Conservation (phyloP, 1,139 yeast species). For the Kodamaea plutei region DNA sequence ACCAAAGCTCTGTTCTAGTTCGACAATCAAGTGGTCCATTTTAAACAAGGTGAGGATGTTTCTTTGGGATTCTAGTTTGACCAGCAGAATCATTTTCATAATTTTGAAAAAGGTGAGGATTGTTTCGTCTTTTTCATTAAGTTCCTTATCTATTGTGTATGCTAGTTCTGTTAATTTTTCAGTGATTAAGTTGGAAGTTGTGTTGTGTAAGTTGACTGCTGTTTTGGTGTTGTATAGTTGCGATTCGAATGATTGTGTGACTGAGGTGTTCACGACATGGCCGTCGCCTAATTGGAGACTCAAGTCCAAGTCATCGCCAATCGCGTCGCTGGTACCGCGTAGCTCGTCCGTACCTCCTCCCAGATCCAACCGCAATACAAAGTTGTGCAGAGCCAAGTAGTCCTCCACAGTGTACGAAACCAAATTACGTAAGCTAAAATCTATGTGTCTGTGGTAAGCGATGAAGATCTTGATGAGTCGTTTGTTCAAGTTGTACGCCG, state of each 20-base stretch:
- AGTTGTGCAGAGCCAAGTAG: conserved; percentile 48
- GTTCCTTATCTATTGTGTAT: conserved; percentile 38
- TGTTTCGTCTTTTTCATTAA: conserved; percentile 35
- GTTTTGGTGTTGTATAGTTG: conserved; percentile 36
- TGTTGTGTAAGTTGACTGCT: conserved; percentile 34
- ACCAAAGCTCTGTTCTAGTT: conserved; percentile 13
- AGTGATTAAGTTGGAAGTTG: conserved; percentile 33
- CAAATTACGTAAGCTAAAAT: conserved; percentile 57
- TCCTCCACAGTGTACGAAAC: conserved; percentile 75
- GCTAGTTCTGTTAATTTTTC: conserved; percentile 41
- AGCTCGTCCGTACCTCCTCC: no score
- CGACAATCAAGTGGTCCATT: conserved; percentile 34
- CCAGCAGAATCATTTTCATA: conserved; percentile 22
- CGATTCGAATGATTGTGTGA: conserved; percentile 33
- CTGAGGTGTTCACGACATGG: conserved; percentile 4
- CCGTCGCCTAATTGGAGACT: conserved; percentile 9
- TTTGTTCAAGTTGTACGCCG: conserved; percentile 71
- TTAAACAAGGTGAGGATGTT: conserved; percentile 33
- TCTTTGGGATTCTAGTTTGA: conserved; percentile 33
- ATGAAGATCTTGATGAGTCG: conserved; percentile 71
- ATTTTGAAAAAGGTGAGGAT: conserved; percentile 28
- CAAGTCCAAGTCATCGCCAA: conserved; percentile 4
- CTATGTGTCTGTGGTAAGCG: conserved; percentile 68
- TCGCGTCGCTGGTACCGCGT: no score
- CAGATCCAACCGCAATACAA: conserved; percentile 17